Percentiles rank a stretch among this genome's conserved stretches.
phyloP scores from a whole-genome alignment of 2,329 filamentous ascomycete genomes.

The Pseudogymnoascus sp. region DNA sequence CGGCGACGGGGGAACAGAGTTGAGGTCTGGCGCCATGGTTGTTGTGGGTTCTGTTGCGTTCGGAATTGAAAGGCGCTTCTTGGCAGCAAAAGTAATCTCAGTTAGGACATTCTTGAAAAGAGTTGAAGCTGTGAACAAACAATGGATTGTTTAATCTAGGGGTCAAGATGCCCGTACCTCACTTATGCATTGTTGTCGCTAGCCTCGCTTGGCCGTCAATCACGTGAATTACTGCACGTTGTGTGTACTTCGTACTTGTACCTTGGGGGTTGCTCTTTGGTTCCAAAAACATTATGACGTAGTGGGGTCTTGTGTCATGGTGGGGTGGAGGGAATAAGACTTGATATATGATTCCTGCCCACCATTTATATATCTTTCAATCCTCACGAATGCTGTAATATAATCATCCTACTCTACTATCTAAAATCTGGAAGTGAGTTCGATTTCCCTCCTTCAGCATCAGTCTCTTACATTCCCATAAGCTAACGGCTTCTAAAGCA shows the following conservation, averaged over 20 bases:
- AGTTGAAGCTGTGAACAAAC: background rate
- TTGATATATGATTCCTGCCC: background rate
- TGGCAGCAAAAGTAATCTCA: background rate
- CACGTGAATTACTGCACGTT: background rate
- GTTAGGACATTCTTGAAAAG: background rate
- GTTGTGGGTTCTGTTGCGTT: background rate
- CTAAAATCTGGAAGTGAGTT: background rate
- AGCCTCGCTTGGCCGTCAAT: background rate
- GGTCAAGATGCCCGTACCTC: background rate
- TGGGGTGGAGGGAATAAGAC: background rate
- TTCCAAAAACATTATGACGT: background rate
- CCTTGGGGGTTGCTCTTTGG: slow-evolving; percentile 1
- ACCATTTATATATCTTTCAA: background rate
- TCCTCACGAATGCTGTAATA: background rate
- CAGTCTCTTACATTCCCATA: background rate
- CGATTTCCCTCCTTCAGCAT: background rate
- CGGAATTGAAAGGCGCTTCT: background rate
- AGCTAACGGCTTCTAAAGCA: background rate
- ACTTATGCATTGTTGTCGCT: background rate
- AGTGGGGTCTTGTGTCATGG: slow-evolving; percentile 6
- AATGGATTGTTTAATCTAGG: background rate
- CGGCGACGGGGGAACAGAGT: slow-evolving; percentile 27
- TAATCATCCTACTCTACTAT: background rate
- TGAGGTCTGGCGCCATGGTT: slow-evolving; percentile 29
- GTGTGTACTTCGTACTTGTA: background rate